Evolutionary conservation across 2,329 filamentous ascomycete genomes (phyloP), one percentile per base, ranked within the genome.

Genomic region (Colletotrichum caudatum): DNA sequence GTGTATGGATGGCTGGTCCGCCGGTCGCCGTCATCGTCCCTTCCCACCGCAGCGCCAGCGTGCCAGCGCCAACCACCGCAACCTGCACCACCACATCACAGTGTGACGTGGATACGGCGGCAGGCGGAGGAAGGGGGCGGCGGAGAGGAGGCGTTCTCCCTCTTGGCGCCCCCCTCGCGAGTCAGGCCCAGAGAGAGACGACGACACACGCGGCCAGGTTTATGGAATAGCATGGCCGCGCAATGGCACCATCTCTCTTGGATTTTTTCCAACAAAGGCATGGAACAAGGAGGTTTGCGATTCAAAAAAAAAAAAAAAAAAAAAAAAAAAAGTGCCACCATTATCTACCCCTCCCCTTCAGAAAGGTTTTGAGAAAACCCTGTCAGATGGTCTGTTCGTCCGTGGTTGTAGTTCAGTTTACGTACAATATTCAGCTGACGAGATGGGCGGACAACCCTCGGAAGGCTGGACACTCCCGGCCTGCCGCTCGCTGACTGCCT

Each of bases 131-230:
- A n/a, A n/a, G n/a, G 68, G 6, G 41, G 59, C 53, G 39, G 44
- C 7, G 44, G 44, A 23, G 20, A 53, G 51, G 68, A 5, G 41
- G 46, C 37, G 39, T 20, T 7, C 20, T 46, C 18, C 20, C 20
- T 20, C 5, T 18, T 11, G 35, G 35, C 2, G 16, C 29, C 65
- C 69, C 65, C 69, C 69, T 72, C 69, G 69, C 46, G 37, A 48
- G 37, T 29, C 29, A 29, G 65, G 65, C 64, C 54, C 29, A 29
- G 3, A 57, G 60, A 64, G 53, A 59, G 60, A 69, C 48, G 65
- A 64, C 46, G 65, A 72, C 65, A 59, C 56, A 72, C 56, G 53
- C 65, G 69, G 69, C 65, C 37, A 60, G 48, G 33, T 69, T 46
- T n/a, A 6, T 37, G 11, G 16, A 20, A 66, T 64, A 56, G 65